Percentiles rank a stretch among this genome's conserved stretches.
These are phyloP conservation scores for Xylariaceae sp. DNA, from an alignment of 2,329 filamentous ascomycete species.

Conservation along the genomic window DNA sequence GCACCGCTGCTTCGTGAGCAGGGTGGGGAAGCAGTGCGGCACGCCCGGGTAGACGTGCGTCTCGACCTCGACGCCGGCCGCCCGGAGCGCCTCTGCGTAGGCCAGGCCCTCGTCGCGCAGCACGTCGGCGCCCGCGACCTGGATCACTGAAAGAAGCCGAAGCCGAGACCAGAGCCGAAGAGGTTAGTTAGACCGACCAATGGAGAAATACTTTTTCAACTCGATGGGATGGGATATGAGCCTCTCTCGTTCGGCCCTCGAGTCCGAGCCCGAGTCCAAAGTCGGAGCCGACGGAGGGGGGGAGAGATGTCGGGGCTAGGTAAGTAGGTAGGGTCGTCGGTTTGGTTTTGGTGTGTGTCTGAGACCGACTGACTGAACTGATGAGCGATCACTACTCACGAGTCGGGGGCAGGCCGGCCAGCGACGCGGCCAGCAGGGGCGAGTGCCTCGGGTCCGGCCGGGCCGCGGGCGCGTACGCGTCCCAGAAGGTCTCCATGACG, in stretches of 20 bases:
- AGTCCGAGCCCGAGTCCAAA: too few relatives aligned
- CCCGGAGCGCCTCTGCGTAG: constrained; percentile 27
- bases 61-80: constrained; percentile 25
- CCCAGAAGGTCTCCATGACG: not conserved
- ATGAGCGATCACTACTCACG: constrained; percentile 23
- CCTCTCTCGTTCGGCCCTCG: too few relatives aligned
- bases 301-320: too few relatives aligned
- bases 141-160: constrained; percentile 23
- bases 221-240: too few relatives aligned
- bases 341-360: too few relatives aligned
- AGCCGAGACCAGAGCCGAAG: too few relatives aligned
- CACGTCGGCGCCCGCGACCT: constrained; percentile 27
- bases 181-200: too few relatives aligned
- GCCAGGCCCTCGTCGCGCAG: constrained; percentile 32
- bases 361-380: too few relatives aligned
- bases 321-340: too few relatives aligned
- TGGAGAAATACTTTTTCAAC: too few relatives aligned
- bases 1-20: constrained; percentile 9
- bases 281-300: too few relatives aligned
- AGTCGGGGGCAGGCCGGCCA: constrained; percentile 25
- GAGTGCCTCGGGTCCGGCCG: constrained; percentile 22
- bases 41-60: constrained; percentile 27
- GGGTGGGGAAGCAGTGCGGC: constrained; percentile 27
- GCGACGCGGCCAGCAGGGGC: constrained; percentile 25
- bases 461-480: not conserved